Evolutionary conservation across 305 asterid species (phyloP), one percentile per base, ranked within the genome.

Genomic region (Fraxinus velutina): DNA sequence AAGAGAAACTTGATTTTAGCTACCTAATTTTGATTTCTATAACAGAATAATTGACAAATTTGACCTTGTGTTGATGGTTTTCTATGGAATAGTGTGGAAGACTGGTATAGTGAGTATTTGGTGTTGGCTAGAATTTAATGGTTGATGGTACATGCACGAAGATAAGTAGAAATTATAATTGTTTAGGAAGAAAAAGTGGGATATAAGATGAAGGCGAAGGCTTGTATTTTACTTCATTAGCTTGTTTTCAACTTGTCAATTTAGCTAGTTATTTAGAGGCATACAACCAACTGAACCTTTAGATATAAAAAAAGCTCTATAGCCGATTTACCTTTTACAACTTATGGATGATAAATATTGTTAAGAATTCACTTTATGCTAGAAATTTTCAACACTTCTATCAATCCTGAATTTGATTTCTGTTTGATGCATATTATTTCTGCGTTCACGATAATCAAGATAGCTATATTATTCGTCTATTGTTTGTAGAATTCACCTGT

Each of bases 401-500:
- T 57, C 70, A 19, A 57, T 19, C 70, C 70, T 57, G 30, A 57
- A 21, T 57, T 21, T 21, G 30, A 57, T 57, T 19, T 57, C 70
- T 57, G 70, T 57, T 57, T 19, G 29, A 34, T 7, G 70, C 70
- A 19, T 19, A 57, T 57, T 34, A 36, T 70, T 24, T 60, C 29
- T 66, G 82, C 83, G 72, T 30, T 37, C 39, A 33, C 6, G 55
- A 75, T 78, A 36, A 75, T 44, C 62, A 79, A 21, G 36, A 76
- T 55, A 34, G 72, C 72, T 36, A 78, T 78, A 66, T 19, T 50
- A 55, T 74, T 75, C 73, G 24, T 76, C 50, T 72, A 19, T 57
- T 6, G 29, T 50, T 75, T 78, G 32, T 34, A 27, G 73, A 36
- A 12, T 37, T 76, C 84, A 93, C 98, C 98, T 93, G 89, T 50